Base-by-base conservation (phyloP, 2,329 filamentous ascomycete genomes). In the Pseudopyricularia cyperi region DNA sequence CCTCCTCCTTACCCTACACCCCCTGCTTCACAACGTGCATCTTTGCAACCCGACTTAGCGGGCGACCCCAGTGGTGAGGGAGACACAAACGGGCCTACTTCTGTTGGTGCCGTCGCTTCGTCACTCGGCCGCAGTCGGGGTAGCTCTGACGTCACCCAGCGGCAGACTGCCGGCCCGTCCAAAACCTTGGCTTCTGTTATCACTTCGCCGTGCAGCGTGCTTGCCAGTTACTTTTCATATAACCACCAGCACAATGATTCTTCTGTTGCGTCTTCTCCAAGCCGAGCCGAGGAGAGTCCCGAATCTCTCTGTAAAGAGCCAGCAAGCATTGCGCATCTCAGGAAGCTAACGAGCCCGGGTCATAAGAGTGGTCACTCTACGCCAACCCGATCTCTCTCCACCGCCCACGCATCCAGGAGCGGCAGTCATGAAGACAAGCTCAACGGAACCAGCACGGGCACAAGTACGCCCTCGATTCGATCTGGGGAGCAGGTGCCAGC, bases 301-400 rank as follows among this genome's bases (percentile, higher is more conserved):
- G 26, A 35, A n/a, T 51, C 49, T 64, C 60, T 66, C 62, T 66
- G 67, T 57, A 63, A 68, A 65, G 69, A 77, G 65, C 83, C 79
- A 69, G 76, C 78, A 66, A 80, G 82, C 65, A 72, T 80, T 74
- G 75, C 79, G 69, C 77, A 79, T 73, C 76, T 85, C 68, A 86
- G 80, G 75, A 85, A 84, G 87, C 90, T 96, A 89, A 96, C 89
- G 80, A 77, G 81, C 76, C 74, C 74, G 70, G 73, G 74, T 69
- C 73, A 81, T 75, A 95, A 96, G 90, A 95, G 89, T 74, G 93
- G 88, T 61, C 87, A 89, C 60, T 83, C 89, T 55, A 90, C 91
- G 59, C 94, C 91, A 52, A 91, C 89, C 57, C 84, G 91, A 70
- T 87, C 90, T 55, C 80, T 91, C 62, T 95, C 89, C 53, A 70